Evolutionary conservation across 345 rosid species (phyloP).

Genomic region (Crucihimalaya himalaica): DNA sequence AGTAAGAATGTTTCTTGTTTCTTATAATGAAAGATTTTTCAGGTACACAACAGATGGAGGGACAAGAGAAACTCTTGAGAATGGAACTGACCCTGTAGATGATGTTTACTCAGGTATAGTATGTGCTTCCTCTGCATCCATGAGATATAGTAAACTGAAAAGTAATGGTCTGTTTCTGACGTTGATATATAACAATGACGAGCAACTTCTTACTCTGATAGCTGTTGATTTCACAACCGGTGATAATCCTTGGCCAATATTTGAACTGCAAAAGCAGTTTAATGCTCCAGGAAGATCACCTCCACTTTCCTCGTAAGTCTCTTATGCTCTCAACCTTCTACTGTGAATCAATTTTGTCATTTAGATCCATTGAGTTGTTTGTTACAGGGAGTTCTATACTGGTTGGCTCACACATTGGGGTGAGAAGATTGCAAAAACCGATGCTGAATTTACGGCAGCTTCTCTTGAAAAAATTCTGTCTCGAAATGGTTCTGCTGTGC

Average conservation of each 20-base stretch:
- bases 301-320: constrained; percentile 82
- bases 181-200: constrained; percentile 1
- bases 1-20: neutral
- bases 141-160: neutral
- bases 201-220: constrained; percentile 34
- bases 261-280: constrained; percentile 78
- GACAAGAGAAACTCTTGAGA: constrained; percentile 63
- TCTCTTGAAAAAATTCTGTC: constrained; percentile 73
- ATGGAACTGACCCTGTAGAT: constrained; percentile 67
- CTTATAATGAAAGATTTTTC: constrained; percentile 30
- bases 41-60: constrained; percentile 99
- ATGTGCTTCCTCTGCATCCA: constrained; percentile 14
- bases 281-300: constrained; percentile 95
- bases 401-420: constrained; percentile 99
- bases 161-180: neutral
- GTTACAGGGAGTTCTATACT: constrained; percentile 86
- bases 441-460: constrained; percentile 66
- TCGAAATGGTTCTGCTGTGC: constrained; percentile 87
- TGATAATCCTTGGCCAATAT: constrained; percentile 82
- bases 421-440: constrained; percentile 69
- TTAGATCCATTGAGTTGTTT: constrained; percentile 1
- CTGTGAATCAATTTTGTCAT: neutral
- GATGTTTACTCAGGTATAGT: constrained; percentile 75
- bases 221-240: constrained; percentile 95
- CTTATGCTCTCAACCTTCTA: neutral